These are phyloP conservation scores for Lactuca sativa DNA, from an alignment of 129 eudicot species.

Conservation along the genomic window DNA sequence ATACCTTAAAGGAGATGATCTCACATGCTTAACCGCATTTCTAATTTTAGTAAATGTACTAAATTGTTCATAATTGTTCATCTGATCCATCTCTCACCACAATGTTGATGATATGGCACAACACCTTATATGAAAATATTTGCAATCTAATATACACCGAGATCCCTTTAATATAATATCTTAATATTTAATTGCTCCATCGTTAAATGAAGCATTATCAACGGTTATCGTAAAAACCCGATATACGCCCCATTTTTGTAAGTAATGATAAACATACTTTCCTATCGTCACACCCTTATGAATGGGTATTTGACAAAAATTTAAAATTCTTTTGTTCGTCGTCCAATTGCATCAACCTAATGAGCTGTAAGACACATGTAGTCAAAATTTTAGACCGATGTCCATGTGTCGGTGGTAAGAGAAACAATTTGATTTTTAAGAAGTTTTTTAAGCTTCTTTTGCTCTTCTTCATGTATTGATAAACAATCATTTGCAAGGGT, in stretches of 20 bases:
- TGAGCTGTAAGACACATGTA: not conserved
- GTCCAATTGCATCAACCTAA: conserved; percentile 1
- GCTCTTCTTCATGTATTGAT: no score
- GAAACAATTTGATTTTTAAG: no score
- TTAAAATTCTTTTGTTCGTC: not conserved
- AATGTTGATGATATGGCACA: conserved; percentile 1
- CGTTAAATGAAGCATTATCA: not conserved
- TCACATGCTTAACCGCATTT: no score
- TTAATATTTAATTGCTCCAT: not conserved
- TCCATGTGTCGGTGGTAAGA: no score
- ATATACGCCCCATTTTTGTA: conserved; percentile 4
- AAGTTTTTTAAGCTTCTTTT: no score
- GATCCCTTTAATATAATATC: not conserved
- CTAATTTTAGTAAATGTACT: no score
- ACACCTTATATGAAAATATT: conserved; percentile 10
- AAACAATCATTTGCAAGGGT: not conserved
- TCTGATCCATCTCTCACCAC: not conserved
- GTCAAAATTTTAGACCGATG: no score
- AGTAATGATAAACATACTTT: conserved; percentile 12
- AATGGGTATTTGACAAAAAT: not conserved
- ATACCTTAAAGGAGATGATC: not conserved
- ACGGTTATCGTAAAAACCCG: conserved; percentile 4
- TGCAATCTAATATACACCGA: not conserved
- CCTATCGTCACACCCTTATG: conserved; percentile 13
- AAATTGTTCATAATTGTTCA: no score